Conservation (phyloP, 345 rosid species). For the Acer campestre region DNA sequence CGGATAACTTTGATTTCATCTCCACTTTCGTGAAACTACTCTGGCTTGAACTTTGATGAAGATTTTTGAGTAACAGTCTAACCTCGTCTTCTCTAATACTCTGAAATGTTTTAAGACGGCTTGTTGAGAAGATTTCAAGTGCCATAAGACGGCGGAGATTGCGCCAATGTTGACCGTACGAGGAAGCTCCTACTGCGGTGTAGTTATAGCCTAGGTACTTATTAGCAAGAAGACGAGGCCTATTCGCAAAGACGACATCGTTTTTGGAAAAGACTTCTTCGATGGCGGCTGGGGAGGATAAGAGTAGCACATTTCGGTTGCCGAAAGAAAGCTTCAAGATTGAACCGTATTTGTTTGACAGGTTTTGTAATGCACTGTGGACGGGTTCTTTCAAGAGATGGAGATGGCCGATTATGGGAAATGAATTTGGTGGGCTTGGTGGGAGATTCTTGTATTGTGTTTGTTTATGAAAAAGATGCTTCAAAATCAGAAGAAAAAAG, state of each 20-base stretch:
- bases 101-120: slow-evolving; percentile 7
- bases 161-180: slow-evolving; percentile 33
- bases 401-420: slow-evolving; percentile 26
- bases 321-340: slow-evolving; percentile 17
- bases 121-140: slow-evolving; percentile 23
- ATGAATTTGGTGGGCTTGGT: slow-evolving; percentile 24
- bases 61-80: not conserved
- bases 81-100: slow-evolving; percentile 5
- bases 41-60: not conserved
- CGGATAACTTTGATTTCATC: slow-evolving; percentile 11
- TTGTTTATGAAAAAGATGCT: not conserved
- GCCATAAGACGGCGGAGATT: slow-evolving; percentile 26
- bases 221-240: slow-evolving; percentile 11
- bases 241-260: slow-evolving; percentile 23
- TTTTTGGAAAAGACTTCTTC: slow-evolving; percentile 24
- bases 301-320: not conserved
- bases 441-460: slow-evolving; percentile 7
- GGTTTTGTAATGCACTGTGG: slow-evolving; percentile 7
- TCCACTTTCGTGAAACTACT: too few species aligned
- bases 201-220: slow-evolving; percentile 21
- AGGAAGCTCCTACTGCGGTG: slow-evolving; percentile 11
- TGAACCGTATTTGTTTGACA: slow-evolving; percentile 23
- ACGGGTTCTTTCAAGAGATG: slow-evolving; percentile 22
- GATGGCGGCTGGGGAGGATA: slow-evolving; percentile 17
- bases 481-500: not conserved